Conservation (phyloP, 2,329 filamentous ascomycete genomes). For the Colletotrichum horii region DNA sequence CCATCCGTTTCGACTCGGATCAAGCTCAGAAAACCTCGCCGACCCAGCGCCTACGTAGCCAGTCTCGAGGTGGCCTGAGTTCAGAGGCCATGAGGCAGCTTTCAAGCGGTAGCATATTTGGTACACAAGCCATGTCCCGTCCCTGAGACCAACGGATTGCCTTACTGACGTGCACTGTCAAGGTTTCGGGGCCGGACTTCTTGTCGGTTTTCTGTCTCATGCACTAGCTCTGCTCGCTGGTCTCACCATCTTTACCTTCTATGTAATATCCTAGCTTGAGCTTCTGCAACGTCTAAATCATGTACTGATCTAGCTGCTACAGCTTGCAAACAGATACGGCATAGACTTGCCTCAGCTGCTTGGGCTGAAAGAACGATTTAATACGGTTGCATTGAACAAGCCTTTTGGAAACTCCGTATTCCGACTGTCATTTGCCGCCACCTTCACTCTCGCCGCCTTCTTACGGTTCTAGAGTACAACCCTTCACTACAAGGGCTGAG, state of each 20-base stretch:
- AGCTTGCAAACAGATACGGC: conserved; percentile 38
- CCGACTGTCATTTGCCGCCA: conserved; percentile 65
- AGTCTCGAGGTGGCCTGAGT: not conserved
- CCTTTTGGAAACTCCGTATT: conserved; percentile 18
- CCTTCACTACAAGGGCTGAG: conserved; percentile 57
- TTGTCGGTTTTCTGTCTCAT: conserved; percentile 73
- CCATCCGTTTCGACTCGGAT: not conserved
- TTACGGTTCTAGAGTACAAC: conserved; percentile 46
- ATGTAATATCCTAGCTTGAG: conserved; percentile 48
- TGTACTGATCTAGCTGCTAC: not conserved
- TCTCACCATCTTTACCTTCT: conserved; percentile 64
- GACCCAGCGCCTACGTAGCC: not conserved
- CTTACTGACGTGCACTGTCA: not conserved
- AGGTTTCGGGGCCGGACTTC: conserved; percentile 69
- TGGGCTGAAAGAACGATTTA: conserved; percentile 33
- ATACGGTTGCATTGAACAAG: conserved; percentile 21
- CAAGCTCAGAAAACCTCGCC: not conserved
- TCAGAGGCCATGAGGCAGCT: conserved; percentile 13
- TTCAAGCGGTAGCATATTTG: conserved; percentile 16
- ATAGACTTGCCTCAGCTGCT: conserved; percentile 35
- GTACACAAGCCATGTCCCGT: not conserved
- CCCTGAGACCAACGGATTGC: not conserved
- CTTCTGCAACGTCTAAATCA: not conserved
- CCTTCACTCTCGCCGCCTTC: conserved; percentile 69
- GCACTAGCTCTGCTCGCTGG: conserved; percentile 72